Percentiles rank a stretch among this genome's conserved stretches.
Evolutionary conservation across 1,284 basidiomycete genomes (phyloP).

Genomic region (Irpex sp.): DNA sequence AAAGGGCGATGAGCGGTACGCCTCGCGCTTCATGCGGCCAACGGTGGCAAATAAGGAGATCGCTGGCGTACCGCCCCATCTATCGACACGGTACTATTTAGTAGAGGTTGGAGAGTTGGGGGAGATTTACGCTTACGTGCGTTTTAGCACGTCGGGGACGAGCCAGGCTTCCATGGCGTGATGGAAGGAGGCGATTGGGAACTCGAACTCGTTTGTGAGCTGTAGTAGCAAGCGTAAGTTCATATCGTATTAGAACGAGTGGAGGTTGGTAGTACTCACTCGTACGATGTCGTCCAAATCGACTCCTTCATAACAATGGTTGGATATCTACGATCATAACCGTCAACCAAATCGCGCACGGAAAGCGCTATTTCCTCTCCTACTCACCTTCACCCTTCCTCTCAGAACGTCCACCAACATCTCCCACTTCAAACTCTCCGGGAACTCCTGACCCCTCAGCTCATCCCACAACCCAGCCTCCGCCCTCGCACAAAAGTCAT

Average conservation of each 20-base stretch:
- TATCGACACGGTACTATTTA: slow-evolving; percentile 15
- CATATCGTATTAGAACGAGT: neutral
- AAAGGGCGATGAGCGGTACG: slow-evolving; percentile 81
- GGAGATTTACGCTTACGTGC: slow-evolving; percentile 41
- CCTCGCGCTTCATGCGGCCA: slow-evolving; percentile 73
- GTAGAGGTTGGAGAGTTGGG: neutral
- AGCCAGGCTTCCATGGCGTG: slow-evolving; percentile 86
- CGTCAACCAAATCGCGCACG: no score
- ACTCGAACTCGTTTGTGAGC: slow-evolving; percentile 77
- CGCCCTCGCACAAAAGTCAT: slow-evolving; percentile 61
- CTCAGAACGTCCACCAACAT: slow-evolving; percentile 83
- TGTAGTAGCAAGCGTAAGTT: slow-evolving; percentile 20
- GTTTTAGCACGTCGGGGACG: slow-evolving; percentile 73
- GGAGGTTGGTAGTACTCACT: slow-evolving; percentile 33
- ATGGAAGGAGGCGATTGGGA: slow-evolving; percentile 78
- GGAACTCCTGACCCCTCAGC: slow-evolving; percentile 53
- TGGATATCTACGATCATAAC: slow-evolving; percentile 49
- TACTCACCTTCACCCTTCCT: slow-evolving; percentile 61
- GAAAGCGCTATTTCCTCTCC: no score
- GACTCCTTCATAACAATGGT: slow-evolving; percentile 52
- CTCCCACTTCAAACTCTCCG: slow-evolving; percentile 79
- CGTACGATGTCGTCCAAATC: slow-evolving; percentile 54
- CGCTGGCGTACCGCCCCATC: slow-evolving; percentile 48
- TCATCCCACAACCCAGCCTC: slow-evolving; percentile 53
- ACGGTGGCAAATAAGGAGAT: slow-evolving; percentile 73